Evolutionary conservation across 768 basidiomycete genomes (phyloP), one percentile per base, ranked within the genome.

Genomic region (Suillus sp.): DNA sequence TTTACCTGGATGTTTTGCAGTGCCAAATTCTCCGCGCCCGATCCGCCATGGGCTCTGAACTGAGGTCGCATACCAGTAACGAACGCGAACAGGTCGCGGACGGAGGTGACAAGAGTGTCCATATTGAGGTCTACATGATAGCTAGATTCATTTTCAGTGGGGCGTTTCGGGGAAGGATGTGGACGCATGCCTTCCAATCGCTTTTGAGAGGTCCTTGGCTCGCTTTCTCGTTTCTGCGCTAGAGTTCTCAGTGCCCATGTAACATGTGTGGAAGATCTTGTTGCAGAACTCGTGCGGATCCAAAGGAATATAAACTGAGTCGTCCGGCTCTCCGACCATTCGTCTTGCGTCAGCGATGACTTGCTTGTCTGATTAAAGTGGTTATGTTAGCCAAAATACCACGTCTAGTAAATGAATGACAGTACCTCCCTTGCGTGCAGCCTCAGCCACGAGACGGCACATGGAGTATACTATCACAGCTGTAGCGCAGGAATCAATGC

Each of bases 201-300:
- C 91, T 43, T 88, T 83, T 7, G 92, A 86, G 4, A 99, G 84
- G 50, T 91, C 87, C 73, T 93, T 96, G 1, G 97, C 97, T 38
- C 97, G 82, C 65, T 82, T 78, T 13, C 94, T 80, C 8, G 97
- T 99, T 69, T 97, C 97, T 0, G 75, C 75, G 64, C 90, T 93
- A 8, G 96, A 98, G 74, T 99, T 96, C 75, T 95, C 93, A 0
- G 97, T 99, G 6, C 96, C 96, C 97, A 99, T 99, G 77, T 96
- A 99, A 76, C 95, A 97, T 0, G 96, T 96, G 75, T 99, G 96
- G 80, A 99, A 96, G 60, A 99, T 89, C 30, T 94, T 83, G 60
- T 80, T 82, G 32, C 87, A 86, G 69, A 98, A 95, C 72, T 99
- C 97, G 53, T 82, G 85, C 0, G 96, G 87, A 74, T 99, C 95